phyloP scores from a whole-genome alignment of 257 asterid species.

The Datura wrightii region DNA sequence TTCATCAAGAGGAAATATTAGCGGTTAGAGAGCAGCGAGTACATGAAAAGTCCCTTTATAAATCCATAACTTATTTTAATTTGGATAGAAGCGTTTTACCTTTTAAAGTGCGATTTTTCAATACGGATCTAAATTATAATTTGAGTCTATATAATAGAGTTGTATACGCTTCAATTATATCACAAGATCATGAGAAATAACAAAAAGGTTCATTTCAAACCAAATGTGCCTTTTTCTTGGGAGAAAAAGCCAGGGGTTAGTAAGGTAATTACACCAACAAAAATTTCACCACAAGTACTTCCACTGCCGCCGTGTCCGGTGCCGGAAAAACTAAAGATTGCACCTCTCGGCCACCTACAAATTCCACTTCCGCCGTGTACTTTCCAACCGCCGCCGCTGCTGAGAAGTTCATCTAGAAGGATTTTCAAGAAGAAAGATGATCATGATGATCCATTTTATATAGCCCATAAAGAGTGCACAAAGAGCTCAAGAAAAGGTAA shows the following conservation, averaged over 20 bases:
- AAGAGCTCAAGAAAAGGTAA: slow-evolving; percentile 51
- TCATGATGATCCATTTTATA: slow-evolving; percentile 63
- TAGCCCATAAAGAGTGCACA: slow-evolving; percentile 73
- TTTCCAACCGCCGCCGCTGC: slow-evolving; percentile 38
- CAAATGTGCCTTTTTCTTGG: slow-evolving; percentile 71
- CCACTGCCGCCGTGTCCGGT: slow-evolving; percentile 58
- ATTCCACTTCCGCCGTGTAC: slow-evolving; percentile 60
- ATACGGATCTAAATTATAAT: neutral
- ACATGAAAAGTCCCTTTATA: slow-evolving; percentile 36
- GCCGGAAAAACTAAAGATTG: slow-evolving; percentile 36
- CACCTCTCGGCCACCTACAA: slow-evolving; percentile 38
- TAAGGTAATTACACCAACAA: slow-evolving; percentile 36
- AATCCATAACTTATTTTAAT: neutral
- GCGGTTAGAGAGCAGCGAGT: slow-evolving; percentile 46
- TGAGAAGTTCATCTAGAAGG: slow-evolving; percentile 44
- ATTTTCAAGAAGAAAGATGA: slow-evolving; percentile 38
- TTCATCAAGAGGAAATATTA: slow-evolving; percentile 44
- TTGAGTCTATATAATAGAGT: neutral
- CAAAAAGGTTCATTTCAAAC: slow-evolving; percentile 53
- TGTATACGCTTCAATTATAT: neutral
- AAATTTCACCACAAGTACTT: slow-evolving; percentile 37
- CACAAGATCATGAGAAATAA: neutral
- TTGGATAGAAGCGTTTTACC: neutral
- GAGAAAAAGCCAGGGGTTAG: slow-evolving; percentile 66
- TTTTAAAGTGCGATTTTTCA: neutral